phyloP scores from a whole-genome alignment of 1,139 yeast genomes.

The Kodamaea alishanica region DNA sequence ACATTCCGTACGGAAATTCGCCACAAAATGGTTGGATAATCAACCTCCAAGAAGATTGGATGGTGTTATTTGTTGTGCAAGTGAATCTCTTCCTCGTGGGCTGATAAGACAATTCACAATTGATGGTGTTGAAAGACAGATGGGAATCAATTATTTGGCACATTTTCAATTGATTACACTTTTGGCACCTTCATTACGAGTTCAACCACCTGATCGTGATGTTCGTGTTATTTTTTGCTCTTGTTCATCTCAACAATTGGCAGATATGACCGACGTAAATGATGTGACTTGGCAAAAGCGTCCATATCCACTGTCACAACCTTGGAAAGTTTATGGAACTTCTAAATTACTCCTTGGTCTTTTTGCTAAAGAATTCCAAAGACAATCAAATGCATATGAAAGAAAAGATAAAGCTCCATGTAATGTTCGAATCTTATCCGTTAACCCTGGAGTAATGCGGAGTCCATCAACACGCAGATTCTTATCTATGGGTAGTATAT shows the following conservation, averaged over 20 bases:
- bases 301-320: constrained; percentile 56
- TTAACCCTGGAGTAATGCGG: constrained; percentile 90
- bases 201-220: constrained; percentile 93
- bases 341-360: constrained; percentile 74
- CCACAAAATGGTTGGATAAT: constrained; percentile 91
- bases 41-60: constrained; percentile 87
- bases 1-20: constrained; percentile 80
- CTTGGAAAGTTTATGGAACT: constrained; percentile 78
- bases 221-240: constrained; percentile 74
- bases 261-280: constrained; percentile 48
- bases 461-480: constrained; percentile 81
- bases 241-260: constrained; percentile 76
- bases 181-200: constrained; percentile 73
- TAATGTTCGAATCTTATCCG: constrained; percentile 69
- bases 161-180: constrained; percentile 78
- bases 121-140: constrained; percentile 85
- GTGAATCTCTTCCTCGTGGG: constrained; percentile 70
- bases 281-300: constrained; percentile 68
- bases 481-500: constrained; percentile 69
- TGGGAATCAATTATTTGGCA: constrained; percentile 77
- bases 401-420: constrained; percentile 65
- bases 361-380: constrained; percentile 74
- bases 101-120: constrained; percentile 56
- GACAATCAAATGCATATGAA: constrained; percentile 51
- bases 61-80: constrained; percentile 85